Percentiles rank a stretch among this genome's conserved stretches.
These are phyloP conservation scores for Pleomassaria siparia DNA, from an alignment of 2,329 filamentous ascomycete species.

Conservation along the genomic window DNA sequence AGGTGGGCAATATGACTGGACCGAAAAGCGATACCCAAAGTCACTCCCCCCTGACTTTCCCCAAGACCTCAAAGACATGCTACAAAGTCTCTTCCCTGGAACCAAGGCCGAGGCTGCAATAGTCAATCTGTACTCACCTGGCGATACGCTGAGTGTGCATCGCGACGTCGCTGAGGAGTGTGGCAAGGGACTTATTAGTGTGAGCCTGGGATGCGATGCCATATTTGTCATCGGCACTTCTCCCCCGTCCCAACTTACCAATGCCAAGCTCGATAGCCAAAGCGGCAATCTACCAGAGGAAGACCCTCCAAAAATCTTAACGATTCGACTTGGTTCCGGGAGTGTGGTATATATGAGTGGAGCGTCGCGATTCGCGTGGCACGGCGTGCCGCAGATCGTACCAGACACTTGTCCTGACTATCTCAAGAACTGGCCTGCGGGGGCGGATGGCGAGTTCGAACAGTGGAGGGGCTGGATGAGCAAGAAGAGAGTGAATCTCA, in stretches of 20 bases:
- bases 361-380: slow-evolving; percentile 85
- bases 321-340: slow-evolving; percentile 66
- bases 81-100: slow-evolving; percentile 71
- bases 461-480: slow-evolving; percentile 86
- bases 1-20: slow-evolving; percentile 97
- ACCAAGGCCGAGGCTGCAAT: slow-evolving; percentile 87
- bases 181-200: slow-evolving; percentile 74
- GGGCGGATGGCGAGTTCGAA: slow-evolving; percentile 48
- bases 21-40: slow-evolving; percentile 75
- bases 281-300: slow-evolving; percentile 11
- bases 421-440: slow-evolving; percentile 70
- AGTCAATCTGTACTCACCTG: slow-evolving; percentile 87
- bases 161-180: slow-evolving; percentile 89
- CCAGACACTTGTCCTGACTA: slow-evolving; percentile 75
- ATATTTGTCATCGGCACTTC: slow-evolving; percentile 75
- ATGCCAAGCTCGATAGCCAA: slow-evolving; percentile 31
- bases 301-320: slow-evolving; percentile 20
- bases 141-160: slow-evolving; percentile 89
- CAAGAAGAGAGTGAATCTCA: slow-evolving; percentile 85
- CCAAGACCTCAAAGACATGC: slow-evolving; percentile 66
- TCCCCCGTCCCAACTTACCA: slow-evolving; percentile 35
- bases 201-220: slow-evolving; percentile 88
- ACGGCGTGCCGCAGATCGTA: slow-evolving; percentile 87
- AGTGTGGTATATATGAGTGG: slow-evolving; percentile 90
- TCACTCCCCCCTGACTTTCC: slow-evolving; percentile 73